A percentile compares a stretch with the other conserved stretches of the same genome.
Conservation (phyloP, 1,284 basidiomycete genomes). For the Ganoderma meredithae region DNA sequence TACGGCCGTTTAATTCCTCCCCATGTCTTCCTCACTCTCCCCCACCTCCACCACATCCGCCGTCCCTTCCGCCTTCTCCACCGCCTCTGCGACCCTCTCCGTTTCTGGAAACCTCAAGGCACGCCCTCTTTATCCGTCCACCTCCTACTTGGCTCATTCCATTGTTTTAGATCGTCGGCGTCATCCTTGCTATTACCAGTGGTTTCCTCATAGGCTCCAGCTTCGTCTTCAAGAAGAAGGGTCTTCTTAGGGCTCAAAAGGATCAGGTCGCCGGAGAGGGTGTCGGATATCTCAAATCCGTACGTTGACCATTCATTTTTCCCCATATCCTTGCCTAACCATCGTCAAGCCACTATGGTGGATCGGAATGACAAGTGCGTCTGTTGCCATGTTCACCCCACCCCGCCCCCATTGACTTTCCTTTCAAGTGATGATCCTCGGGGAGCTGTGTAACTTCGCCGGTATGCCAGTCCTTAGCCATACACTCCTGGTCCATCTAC, state of each 20-base stretch:
- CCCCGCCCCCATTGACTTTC: constrained; percentile 8
- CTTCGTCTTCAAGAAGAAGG: constrained; percentile 98
- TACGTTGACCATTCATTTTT: constrained; percentile 46
- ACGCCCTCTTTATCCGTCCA: constrained; percentile 21
- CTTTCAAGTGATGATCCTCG: constrained; percentile 76
- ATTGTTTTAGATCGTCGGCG: constrained; percentile 65
- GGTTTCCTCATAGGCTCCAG: constrained; percentile 93
- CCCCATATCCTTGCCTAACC: constrained; percentile 1
- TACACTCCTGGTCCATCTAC: background rate
- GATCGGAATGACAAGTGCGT: constrained; percentile 81
- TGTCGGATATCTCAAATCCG: constrained; percentile 93
- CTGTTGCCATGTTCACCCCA: background rate
- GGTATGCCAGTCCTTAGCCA: constrained; percentile 52
- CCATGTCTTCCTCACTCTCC: constrained; percentile 46
- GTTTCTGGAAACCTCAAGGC: constrained; percentile 49
- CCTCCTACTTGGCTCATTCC: constrained; percentile 24
- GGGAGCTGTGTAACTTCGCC: constrained; percentile 85
- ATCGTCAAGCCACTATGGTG: constrained; percentile 78
- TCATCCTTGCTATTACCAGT: constrained; percentile 84
- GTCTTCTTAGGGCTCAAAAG: constrained; percentile 75
- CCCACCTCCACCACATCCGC: constrained; percentile 44
- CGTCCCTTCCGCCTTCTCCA: constrained; percentile 42
- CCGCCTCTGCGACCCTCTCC: constrained; percentile 48
- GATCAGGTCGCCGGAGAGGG: constrained; percentile 86
- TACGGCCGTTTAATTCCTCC: constrained; percentile 32